Evolutionary conservation across 805 yeast genomes (phyloP), one percentile per base, ranked within the genome.

Genomic region (Saccharomycopsis selenospora): DNA sequence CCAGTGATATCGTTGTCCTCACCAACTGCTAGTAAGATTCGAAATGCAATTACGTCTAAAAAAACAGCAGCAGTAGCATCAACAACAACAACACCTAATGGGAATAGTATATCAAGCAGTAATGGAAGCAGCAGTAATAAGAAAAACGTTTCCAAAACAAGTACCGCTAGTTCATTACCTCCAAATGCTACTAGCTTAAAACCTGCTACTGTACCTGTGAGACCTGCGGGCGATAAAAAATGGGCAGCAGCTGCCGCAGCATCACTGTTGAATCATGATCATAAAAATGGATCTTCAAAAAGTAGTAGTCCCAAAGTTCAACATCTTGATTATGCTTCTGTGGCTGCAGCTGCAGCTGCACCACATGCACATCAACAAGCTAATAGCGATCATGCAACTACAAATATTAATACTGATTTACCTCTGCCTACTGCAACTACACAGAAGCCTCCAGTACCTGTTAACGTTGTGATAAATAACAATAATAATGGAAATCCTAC

Each of bases 231-330:
- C 11, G 77, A 73, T 41, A 59, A 73, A 48, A 75, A 75, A 57
- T 76, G 80, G 80, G 70, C 81, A 1, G 70, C 72, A 2, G 79
- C 79, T 3, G 80, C 79, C 3, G 75, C 75, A 4, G 70, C 58
- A 8, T 58, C 60, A 6, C 38, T 26, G 44, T 5, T 14, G 4
- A 26, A 4, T 22, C n/a, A 4, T 14, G 38, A 33, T 4, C 4
- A 10, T 10, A 33, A 33, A 14, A n/a, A n/a, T n/a, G n/a, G n/a
- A n/a, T n/a, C n/a, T n/a, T n/a, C n/a, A n/a, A n/a, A n/a, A 17
- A 13, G n/a, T 22, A 41, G 18, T 30, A 41, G 24, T 8, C 8
- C 5, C 44, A 7, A 6, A 11, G 25, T 6, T 11, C 42, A 38
- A 38, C 13, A 38, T 20, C 6, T 6, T 41, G 25, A 22, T 7